phyloP scores from a whole-genome alignment of 495 filamentous ascomycete genomes.

The Pseudomonodictys pantanalensis region DNA sequence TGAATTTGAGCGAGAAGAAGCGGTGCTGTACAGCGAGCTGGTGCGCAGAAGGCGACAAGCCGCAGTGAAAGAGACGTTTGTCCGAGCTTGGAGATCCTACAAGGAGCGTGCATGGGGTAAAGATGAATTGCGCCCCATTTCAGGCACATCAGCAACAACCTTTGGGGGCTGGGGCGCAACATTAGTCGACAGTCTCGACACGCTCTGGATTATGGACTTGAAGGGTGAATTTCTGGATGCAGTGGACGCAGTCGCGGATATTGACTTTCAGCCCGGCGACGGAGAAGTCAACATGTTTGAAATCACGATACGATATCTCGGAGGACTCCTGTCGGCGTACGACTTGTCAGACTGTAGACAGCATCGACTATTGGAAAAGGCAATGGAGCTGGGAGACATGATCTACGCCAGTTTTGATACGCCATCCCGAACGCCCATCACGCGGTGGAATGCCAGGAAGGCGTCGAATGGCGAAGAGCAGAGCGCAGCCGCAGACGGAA shows the following conservation, averaged over 20 bases:
- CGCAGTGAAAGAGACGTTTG: conserved; percentile 65
- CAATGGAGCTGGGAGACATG: conserved; percentile 43
- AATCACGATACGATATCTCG: conserved; percentile 42
- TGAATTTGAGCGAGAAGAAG: conserved; percentile 9
- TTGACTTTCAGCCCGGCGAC: conserved; percentile 37
- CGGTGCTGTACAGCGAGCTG: conserved; percentile 2
- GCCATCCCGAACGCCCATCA: conserved; percentile 44
- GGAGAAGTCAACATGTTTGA: conserved; percentile 41
- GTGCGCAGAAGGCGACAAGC: conserved; percentile 38
- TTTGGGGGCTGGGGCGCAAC: conserved; percentile 44
- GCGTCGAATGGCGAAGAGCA: conserved; percentile 41
- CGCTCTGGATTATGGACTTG: conserved; percentile 43
- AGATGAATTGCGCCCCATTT: conserved; percentile 73
- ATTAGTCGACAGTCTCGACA: conserved; percentile 40
- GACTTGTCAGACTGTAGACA: conserved; percentile 40
- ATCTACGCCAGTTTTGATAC: conserved; percentile 43
- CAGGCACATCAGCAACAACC: conserved; percentile 48
- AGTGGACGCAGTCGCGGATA: conserved; percentile 36
- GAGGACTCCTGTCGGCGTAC: conserved; percentile 40
- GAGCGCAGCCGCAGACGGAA: conserved; percentile 43
- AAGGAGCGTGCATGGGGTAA: conserved; percentile 72
- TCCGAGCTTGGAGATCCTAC: conserved; percentile 74
- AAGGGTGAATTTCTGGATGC: conserved; percentile 38
- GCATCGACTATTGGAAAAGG: conserved; percentile 36
- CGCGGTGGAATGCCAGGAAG: conserved; percentile 53